phyloP scores from a whole-genome alignment of 768 basidiomycete genomes.

The Suillus plorans region DNA sequence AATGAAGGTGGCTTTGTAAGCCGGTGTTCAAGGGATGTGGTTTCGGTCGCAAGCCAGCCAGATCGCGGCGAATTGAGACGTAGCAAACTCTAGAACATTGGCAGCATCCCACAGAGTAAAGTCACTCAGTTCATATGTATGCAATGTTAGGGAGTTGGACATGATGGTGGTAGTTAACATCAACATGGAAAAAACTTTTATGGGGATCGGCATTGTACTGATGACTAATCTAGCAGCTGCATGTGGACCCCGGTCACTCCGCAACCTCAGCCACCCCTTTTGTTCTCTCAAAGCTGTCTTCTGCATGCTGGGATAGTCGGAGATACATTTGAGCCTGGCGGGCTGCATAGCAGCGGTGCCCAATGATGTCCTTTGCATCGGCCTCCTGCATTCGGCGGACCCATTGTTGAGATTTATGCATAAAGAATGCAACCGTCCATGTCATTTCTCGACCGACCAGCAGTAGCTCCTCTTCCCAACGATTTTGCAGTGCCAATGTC shows the following conservation, averaged over 20 bases:
- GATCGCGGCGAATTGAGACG: neutral
- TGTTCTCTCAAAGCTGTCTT: neutral
- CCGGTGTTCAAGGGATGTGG: neutral
- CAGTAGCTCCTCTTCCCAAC: too few species aligned
- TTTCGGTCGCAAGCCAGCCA: neutral
- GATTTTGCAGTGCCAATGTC: too few species aligned
- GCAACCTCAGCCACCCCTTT: neutral
- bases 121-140: fast-evolving
- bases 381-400: too few species aligned
- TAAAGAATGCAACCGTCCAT: too few species aligned
- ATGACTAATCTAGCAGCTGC: neutral
- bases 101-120: neutral
- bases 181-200: neutral
- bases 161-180: neutral
- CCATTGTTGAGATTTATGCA: too few species aligned
- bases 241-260: neutral
- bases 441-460: too few species aligned
- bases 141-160: neutral
- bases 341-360: too few species aligned
- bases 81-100: neutral
- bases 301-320: neutral
- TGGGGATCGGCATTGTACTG: neutral
- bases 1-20: neutral
- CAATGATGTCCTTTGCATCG: too few species aligned
- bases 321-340: neutral